Percentiles rank a stretch among this genome's conserved stretches.
phyloP scores from a whole-genome alignment of 2,329 filamentous ascomycete species.

The Paraphoma chrysanthemicola region DNA sequence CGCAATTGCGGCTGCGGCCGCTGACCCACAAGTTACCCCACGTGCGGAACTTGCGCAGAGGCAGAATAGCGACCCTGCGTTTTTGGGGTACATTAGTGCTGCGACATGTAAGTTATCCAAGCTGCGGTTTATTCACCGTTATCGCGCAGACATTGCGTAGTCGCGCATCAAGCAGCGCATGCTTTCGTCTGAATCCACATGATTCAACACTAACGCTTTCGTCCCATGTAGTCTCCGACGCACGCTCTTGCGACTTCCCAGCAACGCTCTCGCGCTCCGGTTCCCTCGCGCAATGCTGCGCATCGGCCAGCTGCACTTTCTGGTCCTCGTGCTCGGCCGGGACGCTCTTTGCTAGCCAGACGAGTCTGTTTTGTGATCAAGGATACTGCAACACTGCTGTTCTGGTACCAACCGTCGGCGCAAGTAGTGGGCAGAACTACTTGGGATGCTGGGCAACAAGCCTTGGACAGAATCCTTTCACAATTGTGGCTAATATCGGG shows the following conservation, averaged over 20 bases:
- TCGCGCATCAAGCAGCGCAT: too few relatives aligned
- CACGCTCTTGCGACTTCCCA: slow-evolving; percentile 31
- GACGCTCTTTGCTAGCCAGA: slow-evolving; percentile 22
- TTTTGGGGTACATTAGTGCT: slow-evolving; percentile 30
- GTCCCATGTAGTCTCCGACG: slow-evolving; percentile 19
- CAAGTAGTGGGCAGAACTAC: slow-evolving; percentile 18
- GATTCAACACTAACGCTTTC: neutral
- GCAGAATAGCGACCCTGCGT: slow-evolving; percentile 24
- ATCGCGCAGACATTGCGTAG: too few relatives aligned
- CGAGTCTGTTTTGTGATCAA: slow-evolving; percentile 28
- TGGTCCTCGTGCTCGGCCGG: slow-evolving; percentile 28
- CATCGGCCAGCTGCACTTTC: slow-evolving; percentile 21
- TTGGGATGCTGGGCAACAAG: slow-evolving; percentile 34
- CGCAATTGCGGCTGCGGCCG: slow-evolving; percentile 13
- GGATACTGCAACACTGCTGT: slow-evolving; percentile 34
- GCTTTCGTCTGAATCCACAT: too few relatives aligned
- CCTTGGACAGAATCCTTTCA: slow-evolving; percentile 17
- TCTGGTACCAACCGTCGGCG: slow-evolving; percentile 26
- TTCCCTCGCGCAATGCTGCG: slow-evolving; percentile 31
- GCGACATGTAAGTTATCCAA: slow-evolving; percentile 21
- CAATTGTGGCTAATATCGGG: slow-evolving; percentile 2
- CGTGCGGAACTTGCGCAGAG: slow-evolving; percentile 23
- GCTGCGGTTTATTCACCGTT: neutral
- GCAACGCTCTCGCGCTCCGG: slow-evolving; percentile 26
- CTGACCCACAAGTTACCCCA: slow-evolving; percentile 29